Evolutionary conservation across 805 yeast species (phyloP).

Genomic region (Kurtzmaniella cleridarum): DNA sequence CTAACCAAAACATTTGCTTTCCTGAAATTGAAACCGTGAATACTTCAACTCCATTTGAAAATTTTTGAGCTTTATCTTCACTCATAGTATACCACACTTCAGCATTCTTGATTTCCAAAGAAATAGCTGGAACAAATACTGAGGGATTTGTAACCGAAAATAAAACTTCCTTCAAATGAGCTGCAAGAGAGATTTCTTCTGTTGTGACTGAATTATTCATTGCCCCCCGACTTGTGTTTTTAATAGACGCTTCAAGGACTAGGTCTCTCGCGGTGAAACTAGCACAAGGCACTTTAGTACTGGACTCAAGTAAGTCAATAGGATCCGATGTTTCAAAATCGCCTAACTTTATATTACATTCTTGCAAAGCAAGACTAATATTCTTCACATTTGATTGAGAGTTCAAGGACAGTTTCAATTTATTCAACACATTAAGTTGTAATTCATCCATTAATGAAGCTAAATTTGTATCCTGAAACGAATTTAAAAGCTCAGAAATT

Average conservation of each 20-base stretch:
- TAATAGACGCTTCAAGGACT: constrained; percentile 24
- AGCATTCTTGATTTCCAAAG: constrained; percentile 19
- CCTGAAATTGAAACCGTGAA: constrained; percentile 6
- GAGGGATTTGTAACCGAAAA: constrained; percentile 19
- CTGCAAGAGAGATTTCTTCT: constrained; percentile 19
- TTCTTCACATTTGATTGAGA: constrained; percentile 34
- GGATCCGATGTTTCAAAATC: constrained; percentile 18
- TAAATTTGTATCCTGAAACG: constrained; percentile 32
- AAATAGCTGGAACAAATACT: constrained; percentile 11
- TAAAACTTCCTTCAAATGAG: constrained; percentile 25
- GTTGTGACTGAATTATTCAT: constrained; percentile 4
- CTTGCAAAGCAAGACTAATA: constrained; percentile 45
- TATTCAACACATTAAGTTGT: constrained; percentile 53
- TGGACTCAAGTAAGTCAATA: constrained; percentile 20
- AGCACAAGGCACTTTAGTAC: constrained; percentile 19
- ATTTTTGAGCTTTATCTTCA: constrained; percentile 9
- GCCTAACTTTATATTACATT: constrained; percentile 34
- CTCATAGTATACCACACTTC: constrained; percentile 31
- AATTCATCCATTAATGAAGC: constrained; percentile 56
- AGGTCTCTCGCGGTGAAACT: constrained; percentile 29
- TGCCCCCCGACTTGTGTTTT: constrained; percentile 6
- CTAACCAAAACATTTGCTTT: constrained; percentile 17
- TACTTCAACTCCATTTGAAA: constrained; percentile 5
- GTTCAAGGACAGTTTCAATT: constrained; percentile 29
- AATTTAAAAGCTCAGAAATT: constrained; percentile 30